A percentile compares a stretch with the other conserved stretches of the same genome.
Conservation (phyloP, 2,329 filamentous ascomycete species). For the Arthrobotrys musiformis region DNA sequence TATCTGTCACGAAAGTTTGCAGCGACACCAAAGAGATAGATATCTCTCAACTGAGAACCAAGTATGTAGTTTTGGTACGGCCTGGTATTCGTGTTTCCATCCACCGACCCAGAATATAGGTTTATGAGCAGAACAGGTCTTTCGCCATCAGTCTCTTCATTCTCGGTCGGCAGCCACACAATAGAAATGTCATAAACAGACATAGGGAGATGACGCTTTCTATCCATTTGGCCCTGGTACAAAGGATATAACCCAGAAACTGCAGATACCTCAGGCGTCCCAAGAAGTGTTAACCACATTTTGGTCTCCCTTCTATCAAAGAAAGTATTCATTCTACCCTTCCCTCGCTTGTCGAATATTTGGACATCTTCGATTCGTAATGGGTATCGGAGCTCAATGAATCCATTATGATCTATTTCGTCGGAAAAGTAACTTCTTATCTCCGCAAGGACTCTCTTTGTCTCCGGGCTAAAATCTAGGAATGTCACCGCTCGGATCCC, state of each 20-base stretch:
- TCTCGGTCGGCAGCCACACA: not conserved
- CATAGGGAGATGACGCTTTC: not conserved
- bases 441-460: not conserved
- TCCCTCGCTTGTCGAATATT: not conserved
- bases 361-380: not conserved
- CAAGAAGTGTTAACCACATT: conserved; percentile 5
- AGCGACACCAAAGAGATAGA: not conserved
- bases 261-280: conserved; percentile 1
- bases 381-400: not conserved
- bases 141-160: not conserved
- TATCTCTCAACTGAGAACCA: not conserved
- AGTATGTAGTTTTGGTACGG: not conserved
- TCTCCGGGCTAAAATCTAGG: not conserved
- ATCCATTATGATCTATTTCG: not conserved
- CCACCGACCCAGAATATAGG: not conserved
- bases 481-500: not conserved
- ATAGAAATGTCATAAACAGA: not conserved
- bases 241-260: not conserved
- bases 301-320: not conserved
- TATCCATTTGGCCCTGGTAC: not conserved
- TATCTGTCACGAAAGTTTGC: not conserved
- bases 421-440: not conserved
- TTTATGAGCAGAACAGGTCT: not conserved
- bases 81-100: too few species aligned
- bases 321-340: not conserved